phyloP scores from a whole-genome alignment of 306 rosid species.

The Lathyrus oleraceus region DNA sequence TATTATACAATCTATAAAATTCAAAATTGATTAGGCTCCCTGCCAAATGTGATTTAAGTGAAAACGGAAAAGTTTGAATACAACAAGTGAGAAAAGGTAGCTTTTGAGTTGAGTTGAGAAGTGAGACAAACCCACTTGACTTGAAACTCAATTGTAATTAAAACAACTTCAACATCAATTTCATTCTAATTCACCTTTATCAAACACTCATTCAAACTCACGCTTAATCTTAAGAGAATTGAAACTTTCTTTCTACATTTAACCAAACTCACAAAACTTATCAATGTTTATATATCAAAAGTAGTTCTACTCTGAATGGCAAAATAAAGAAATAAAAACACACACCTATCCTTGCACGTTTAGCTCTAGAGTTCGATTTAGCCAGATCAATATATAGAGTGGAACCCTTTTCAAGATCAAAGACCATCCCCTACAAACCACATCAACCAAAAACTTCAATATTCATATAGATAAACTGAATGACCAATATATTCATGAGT shows the following conservation, averaged over 20 bases:
- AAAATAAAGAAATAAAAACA: constrained; percentile 9
- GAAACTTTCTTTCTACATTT: neutral
- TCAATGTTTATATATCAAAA: neutral
- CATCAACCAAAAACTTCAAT: constrained; percentile 14
- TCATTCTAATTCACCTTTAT: neutral
- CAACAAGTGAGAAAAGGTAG: neutral
- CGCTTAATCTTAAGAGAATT: neutral
- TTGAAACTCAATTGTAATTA: neutral
- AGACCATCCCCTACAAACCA: constrained; percentile 86
- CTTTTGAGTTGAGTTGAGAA: neutral
- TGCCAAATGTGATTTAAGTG: neutral
- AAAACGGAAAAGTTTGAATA: neutral
- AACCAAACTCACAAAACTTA: neutral
- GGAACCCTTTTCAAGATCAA: constrained; percentile 94
- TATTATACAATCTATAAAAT: neutral
- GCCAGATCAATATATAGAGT: constrained; percentile 85
- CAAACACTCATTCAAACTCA: neutral
- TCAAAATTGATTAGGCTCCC: neutral
- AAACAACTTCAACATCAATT: neutral
- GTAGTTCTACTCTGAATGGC: neutral
- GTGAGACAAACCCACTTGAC: neutral
- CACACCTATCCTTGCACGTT: constrained; percentile 66
- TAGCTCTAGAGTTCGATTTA: constrained; percentile 89
- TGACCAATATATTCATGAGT: neutral
- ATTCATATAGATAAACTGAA: constrained; percentile 11